Percentiles rank a stretch among this genome's conserved stretches.
Evolutionary conservation across 352 stramenopile genomes (phyloP).

Genomic region (Elongisporangium anandrum): DNA sequence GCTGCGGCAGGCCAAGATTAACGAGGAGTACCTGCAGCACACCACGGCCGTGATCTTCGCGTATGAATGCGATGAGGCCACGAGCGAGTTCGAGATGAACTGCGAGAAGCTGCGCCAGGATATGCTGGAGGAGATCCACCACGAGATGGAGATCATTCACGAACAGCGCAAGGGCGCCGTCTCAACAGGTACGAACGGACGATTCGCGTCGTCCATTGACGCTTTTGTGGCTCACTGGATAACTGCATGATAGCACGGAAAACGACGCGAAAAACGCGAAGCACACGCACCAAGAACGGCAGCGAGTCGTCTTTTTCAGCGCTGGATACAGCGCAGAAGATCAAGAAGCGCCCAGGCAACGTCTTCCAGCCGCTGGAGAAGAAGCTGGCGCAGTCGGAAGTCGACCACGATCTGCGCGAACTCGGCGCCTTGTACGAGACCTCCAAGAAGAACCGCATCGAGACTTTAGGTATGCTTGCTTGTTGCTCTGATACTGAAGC

Average conservation of each 20-base stretch:
- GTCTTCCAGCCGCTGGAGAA: slow-evolving; percentile 76
- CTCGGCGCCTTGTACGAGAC: slow-evolving; percentile 39
- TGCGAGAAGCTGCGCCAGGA: slow-evolving; percentile 79
- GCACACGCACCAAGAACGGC: slow-evolving; percentile 53
- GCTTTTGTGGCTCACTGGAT: too few species aligned
- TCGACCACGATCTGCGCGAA: slow-evolving; percentile 68
- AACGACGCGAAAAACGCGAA: slow-evolving; percentile 74
- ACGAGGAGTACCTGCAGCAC: slow-evolving; percentile 51
- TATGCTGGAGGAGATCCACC: slow-evolving; percentile 84
- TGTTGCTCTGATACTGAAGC: slow-evolving; percentile 5
- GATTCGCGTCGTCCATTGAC: too few species aligned
- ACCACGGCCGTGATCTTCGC: slow-evolving; percentile 67
- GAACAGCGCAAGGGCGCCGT: slow-evolving; percentile 60
- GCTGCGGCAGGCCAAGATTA: slow-evolving; percentile 32
- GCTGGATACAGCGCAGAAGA: slow-evolving; percentile 59
- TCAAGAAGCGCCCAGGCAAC: slow-evolving; percentile 61
- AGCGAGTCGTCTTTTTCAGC: slow-evolving; percentile 17
- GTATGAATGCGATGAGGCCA: slow-evolving; percentile 79
- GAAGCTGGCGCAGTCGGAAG: slow-evolving; percentile 59
- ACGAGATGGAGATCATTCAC: slow-evolving; percentile 80
- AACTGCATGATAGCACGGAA: slow-evolving; percentile 33
- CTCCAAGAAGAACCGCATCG: slow-evolving; percentile 69
- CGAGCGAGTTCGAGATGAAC: slow-evolving; percentile 65
- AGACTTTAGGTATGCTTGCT: slow-evolving; percentile 16
- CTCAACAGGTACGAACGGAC: background rate